These are phyloP conservation scores for Phytophthora pluvialis DNA, from an alignment of 352 stramenopile species.

Conservation along the genomic window DNA sequence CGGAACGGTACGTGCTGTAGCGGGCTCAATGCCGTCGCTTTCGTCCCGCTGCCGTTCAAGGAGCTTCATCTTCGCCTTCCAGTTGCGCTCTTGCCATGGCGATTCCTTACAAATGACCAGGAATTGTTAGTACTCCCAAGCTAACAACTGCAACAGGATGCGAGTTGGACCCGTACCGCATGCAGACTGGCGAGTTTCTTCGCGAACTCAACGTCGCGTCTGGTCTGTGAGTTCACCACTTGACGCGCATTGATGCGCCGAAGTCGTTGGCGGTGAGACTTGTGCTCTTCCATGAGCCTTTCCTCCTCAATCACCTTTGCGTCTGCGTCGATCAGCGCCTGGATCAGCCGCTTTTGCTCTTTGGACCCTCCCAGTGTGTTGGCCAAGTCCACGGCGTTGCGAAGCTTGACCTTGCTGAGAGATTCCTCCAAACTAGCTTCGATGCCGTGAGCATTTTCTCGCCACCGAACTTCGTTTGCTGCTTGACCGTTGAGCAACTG, in stretches of 20 bases:
- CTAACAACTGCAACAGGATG: neutral
- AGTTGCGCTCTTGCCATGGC: conserved; percentile 81
- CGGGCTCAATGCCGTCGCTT: neutral
- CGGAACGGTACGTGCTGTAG: neutral
- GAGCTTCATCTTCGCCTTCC: conserved; percentile 38
- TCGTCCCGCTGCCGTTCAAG: conserved; percentile 19
- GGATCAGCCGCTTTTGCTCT: conserved; percentile 71
- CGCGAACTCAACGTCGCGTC: conserved; percentile 12
- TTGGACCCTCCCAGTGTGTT: conserved; percentile 56
- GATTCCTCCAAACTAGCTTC: conserved; percentile 62
- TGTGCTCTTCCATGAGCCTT: conserved; percentile 59
- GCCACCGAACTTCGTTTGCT: conserved; percentile 23
- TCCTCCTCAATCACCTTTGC: conserved; percentile 74
- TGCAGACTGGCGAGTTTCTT: conserved; percentile 25
- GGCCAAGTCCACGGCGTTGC: conserved; percentile 73
- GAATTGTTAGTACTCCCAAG: neutral
- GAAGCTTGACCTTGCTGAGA: conserved; percentile 70
- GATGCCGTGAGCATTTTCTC: conserved; percentile 20
- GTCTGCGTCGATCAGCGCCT: conserved; percentile 74
- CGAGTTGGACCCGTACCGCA: conserved; percentile 3
- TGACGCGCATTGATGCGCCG: conserved; percentile 47
- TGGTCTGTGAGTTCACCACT: conserved; percentile 16
- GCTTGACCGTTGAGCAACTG: conserved; percentile 36
- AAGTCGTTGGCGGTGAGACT: conserved; percentile 62
- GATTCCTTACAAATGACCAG: conserved; percentile 44